phyloP scores from a whole-genome alignment of 139 green algal species.

The Ostreobium quekettii region DNA sequence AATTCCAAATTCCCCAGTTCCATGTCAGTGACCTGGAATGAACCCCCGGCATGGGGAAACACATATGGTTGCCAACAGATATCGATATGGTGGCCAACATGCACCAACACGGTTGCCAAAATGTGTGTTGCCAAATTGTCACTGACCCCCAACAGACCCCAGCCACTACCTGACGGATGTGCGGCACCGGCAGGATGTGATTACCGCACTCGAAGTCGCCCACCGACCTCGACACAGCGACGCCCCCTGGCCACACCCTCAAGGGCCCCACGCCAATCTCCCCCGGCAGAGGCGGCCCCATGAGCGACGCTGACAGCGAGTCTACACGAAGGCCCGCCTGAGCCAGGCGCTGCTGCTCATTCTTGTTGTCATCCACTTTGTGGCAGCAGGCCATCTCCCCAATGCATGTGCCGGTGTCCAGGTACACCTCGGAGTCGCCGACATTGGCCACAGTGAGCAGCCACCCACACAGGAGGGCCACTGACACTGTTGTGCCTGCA shows the following conservation, averaged over 20 bases:
- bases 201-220: constrained; percentile 14
- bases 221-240: constrained; percentile 58
- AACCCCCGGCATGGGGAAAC: no score
- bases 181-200: constrained; percentile 5
- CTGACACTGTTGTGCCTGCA: constrained; percentile 43
- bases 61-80: no score
- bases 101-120: no score
- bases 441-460: constrained; percentile 73
- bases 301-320: not conserved
- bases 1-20: no score
- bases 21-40: no score
- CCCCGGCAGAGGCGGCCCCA: not conserved
- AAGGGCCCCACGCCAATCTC: constrained; percentile 41
- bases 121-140: no score
- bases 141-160: no score
- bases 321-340: not conserved
- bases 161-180: constrained; percentile 15
- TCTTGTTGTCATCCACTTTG: constrained; percentile 8
- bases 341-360: not conserved
- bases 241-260: constrained; percentile 80
- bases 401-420: constrained; percentile 77
- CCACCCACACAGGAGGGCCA: constrained; percentile 45
- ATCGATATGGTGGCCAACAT: no score
- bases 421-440: constrained; percentile 71
- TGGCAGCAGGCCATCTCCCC: constrained; percentile 26